Conservation (phyloP, 2,329 filamentous ascomycete genomes). For the Alternaria viburni region DNA sequence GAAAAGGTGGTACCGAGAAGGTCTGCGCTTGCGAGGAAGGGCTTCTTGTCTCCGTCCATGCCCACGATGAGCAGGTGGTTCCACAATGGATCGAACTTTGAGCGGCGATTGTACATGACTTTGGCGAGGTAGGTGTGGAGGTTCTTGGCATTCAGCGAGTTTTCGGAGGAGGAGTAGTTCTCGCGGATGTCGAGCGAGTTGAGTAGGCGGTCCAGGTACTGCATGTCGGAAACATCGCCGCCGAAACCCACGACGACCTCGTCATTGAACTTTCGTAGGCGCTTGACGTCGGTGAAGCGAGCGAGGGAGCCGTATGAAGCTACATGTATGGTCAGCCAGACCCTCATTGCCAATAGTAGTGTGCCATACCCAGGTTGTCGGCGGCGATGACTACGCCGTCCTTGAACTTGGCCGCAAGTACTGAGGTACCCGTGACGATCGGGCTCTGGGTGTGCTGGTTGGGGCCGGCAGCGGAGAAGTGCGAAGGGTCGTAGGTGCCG, state of each 20-base stretch:
- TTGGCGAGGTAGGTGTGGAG: slow-evolving; percentile 96
- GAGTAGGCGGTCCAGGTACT: slow-evolving; percentile 93
- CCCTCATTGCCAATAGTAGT: neutral
- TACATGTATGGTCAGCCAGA: slow-evolving; percentile 48
- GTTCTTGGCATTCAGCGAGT: slow-evolving; percentile 82
- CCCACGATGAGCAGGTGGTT: slow-evolving; percentile 93
- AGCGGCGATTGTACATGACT: slow-evolving; percentile 93
- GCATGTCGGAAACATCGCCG: slow-evolving; percentile 98
- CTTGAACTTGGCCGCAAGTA: slow-evolving; percentile 93
- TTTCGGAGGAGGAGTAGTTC: slow-evolving; percentile 70
- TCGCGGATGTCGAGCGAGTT: slow-evolving; percentile 85
- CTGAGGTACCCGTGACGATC: slow-evolving; percentile 95
- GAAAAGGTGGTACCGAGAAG: slow-evolving; percentile 91
- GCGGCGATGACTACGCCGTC: slow-evolving; percentile 95
- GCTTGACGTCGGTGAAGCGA: slow-evolving; percentile 95
- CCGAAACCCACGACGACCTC: slow-evolving; percentile 89
- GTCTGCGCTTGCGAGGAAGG: slow-evolving; percentile 91
- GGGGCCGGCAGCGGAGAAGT: slow-evolving; percentile 74
- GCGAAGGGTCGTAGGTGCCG: slow-evolving; percentile 87
- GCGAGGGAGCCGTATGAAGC: slow-evolving; percentile 96
- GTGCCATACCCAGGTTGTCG: slow-evolving; percentile 82
- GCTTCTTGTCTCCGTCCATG: slow-evolving; percentile 75
- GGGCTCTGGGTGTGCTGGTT: slow-evolving; percentile 85
- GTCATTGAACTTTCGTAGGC: slow-evolving; percentile 85
- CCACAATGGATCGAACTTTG: slow-evolving; percentile 97